Conservation (phyloP, 768 basidiomycete species). For the Lactifluus pinguis region DNA sequence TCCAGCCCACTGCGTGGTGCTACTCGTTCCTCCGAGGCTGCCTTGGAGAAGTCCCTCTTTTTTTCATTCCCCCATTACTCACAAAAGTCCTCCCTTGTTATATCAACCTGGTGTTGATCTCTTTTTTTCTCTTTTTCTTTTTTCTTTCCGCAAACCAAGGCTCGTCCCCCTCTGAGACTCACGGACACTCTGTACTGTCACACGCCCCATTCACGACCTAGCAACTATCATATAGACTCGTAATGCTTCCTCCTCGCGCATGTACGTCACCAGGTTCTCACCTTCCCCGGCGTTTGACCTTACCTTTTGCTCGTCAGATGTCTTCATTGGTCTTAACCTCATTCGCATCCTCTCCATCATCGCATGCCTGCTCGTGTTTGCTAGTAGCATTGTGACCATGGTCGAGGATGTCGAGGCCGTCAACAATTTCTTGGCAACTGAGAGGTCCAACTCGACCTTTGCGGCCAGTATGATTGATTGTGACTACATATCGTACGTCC, state of each 20-base stretch:
- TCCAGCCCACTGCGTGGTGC: slow-evolving; percentile 15
- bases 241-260: slow-evolving; percentile 19
- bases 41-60: slow-evolving; percentile 1
- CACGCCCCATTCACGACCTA: background rate
- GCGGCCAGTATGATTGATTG: slow-evolving; percentile 6
- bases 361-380: slow-evolving; percentile 16
- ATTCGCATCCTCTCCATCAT: slow-evolving; percentile 15
- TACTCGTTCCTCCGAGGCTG: background rate
- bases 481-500: slow-evolving; percentile 12
- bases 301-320: slow-evolving; percentile 1
- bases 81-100: background rate
- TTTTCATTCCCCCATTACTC: background rate
- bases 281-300: background rate
- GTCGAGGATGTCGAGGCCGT: slow-evolving; percentile 19
- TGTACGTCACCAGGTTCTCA: slow-evolving; percentile 8
- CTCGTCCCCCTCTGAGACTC: background rate
- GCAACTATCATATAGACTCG: background rate
- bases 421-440: slow-evolving; percentile 8
- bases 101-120: slow-evolving; percentile 18
- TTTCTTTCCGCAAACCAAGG: background rate
- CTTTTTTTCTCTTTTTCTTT: background rate
- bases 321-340: slow-evolving; percentile 18
- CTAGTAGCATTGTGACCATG: slow-evolving; percentile 19
- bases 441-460: slow-evolving; percentile 13
- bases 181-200: background rate